Percentiles rank a stretch among this genome's conserved stretches.
Conservation (phyloP, 2,329 filamentous ascomycete genomes). For the Colletotrichum scovillei region DNA sequence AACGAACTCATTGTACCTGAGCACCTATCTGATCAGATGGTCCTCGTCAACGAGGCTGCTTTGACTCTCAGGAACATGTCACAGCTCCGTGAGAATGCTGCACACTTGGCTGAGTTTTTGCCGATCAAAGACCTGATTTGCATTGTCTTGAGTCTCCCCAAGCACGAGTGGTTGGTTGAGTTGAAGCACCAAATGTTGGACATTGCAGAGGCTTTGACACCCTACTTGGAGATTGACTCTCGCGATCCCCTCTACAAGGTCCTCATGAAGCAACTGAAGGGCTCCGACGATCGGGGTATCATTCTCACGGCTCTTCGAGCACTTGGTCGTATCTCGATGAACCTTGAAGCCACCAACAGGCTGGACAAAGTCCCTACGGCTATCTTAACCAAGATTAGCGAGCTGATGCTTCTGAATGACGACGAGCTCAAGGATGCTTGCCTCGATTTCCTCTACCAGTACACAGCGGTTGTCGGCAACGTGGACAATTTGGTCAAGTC, state of each 20-base stretch:
- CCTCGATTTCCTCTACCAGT: slow-evolving; percentile 96
- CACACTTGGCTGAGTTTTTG: slow-evolving; percentile 77
- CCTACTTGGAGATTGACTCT: slow-evolving; percentile 77
- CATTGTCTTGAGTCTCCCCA: slow-evolving; percentile 82
- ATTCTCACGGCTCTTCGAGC: slow-evolving; percentile 85
- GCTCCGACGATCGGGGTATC: slow-evolving; percentile 81
- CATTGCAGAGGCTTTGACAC: slow-evolving; percentile 90
- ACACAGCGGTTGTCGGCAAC: slow-evolving; percentile 87
- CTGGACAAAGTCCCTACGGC: slow-evolving; percentile 76
- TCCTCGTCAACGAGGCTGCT: slow-evolving; percentile 85
- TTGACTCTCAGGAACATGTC: slow-evolving; percentile 96
- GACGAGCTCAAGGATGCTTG: slow-evolving; percentile 90
- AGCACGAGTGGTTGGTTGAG: slow-evolving; percentile 79
- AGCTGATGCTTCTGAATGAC: slow-evolving; percentile 85
- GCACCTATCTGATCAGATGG: slow-evolving; percentile 76
- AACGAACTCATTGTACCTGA: slow-evolving; percentile 77
- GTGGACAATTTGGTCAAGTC: slow-evolving; percentile 77
- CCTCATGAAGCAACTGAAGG: slow-evolving; percentile 69
- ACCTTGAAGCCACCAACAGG: slow-evolving; percentile 81
- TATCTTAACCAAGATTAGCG: slow-evolving; percentile 74
- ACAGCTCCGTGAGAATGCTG: slow-evolving; percentile 89
- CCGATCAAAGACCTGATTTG: slow-evolving; percentile 85
- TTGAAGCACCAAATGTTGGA: slow-evolving; percentile 92
- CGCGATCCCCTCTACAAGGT: slow-evolving; percentile 84
- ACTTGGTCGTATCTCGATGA: slow-evolving; percentile 89